Base-by-base conservation (phyloP, 371 early-diverging fungal species). In the Rhizomucor pusillus region DNA sequence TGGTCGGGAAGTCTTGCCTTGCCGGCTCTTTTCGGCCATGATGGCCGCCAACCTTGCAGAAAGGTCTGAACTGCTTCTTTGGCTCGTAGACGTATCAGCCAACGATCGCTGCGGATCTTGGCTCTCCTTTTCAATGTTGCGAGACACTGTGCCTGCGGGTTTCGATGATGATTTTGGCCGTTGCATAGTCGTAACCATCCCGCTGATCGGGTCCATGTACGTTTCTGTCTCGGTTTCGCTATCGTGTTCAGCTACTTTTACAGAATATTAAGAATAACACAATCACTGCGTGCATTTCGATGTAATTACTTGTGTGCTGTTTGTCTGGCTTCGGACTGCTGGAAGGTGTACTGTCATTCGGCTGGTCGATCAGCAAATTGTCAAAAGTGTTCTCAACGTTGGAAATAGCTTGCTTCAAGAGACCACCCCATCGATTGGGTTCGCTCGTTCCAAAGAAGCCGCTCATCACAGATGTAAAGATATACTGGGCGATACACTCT, bases 351-450 rank as follows among this genome's bases (percentile, higher is more conserved):
- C 16, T 14, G 22, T 20, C 37, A 23, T 50, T 51, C 12, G 60
- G 46, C 36, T 65, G 60, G 33, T 68, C 69, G 43, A 91, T 91
- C 6, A 91, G 79, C 47, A 89, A 84, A 29, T 85, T 86, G 71
- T 91, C 91, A 56, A 93, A 81, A 35, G 86, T 80, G 11, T 83
- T 87, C 66, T 91, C 92, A 24, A 91, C 88, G 51, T 82, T 80
- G 9, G 86, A 84, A 29, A 90, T 82, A 16, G 90, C 91, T 60
- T 86, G 86, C 54, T 89, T 88, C 44, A 91, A 70, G 41, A 86
- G 77, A 50, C 78, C 81, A 29, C 88, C 85, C 86, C 86, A 88
- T 33, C 64, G 63, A 29, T 63, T 65, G 13, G 66, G 23, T 14
- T 69, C 74, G 36, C 56, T 63, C 1, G 65, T 62, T 19, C 68